Evolutionary conservation across 805 yeast species (phyloP), one percentile per base, ranked within the genome.

Genomic region (Teunomyces barrocoloradensis): DNA sequence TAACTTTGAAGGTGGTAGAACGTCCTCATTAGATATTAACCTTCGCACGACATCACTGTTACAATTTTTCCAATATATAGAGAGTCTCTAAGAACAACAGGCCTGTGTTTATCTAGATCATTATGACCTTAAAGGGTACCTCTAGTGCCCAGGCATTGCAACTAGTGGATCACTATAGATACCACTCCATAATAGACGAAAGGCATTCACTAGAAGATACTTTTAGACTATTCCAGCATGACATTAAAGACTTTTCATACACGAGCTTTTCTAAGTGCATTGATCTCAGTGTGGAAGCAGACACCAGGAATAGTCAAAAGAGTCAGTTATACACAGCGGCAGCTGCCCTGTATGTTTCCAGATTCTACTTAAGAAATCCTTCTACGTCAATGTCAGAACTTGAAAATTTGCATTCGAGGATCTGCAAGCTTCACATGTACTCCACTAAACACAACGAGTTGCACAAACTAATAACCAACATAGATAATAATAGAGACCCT

Each of bases 201-300:
- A 46, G 36, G 10, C 64, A 63, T 46, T 53, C 53, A 20, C 58
- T 55, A 29, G 35, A 52, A 5, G 53, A 55, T 15, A 59, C 68
- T 1, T 45, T 59, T 21, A 48, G 45, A 34, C 49, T 56, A 45
- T 51, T 53, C 50, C 27, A 42, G 49, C 17, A 48, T 57, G 13
- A 54, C 48, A 25, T 57, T 58, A 9, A 28, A 20, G 18, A 18
- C 10, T 37, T 37, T 15, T 6, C 28, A 2, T 11, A 11, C 17
- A 9, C 29, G 15, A 37, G 18, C 28, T 6, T 37, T 23, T n/a
- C 17, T 6, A 21, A 12, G 6, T 20, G 23, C 40, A n/a, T 37
- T 21, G 40, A 37, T 23, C 29, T 13, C 3, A 23, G 7, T 13
- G 15, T 23, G 11, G 40, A 37, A n/a, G 40, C 40, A 23, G 29